phyloP scores from a whole-genome alignment of 148 eudicot species.

The Heliamphora exappendiculata region DNA sequence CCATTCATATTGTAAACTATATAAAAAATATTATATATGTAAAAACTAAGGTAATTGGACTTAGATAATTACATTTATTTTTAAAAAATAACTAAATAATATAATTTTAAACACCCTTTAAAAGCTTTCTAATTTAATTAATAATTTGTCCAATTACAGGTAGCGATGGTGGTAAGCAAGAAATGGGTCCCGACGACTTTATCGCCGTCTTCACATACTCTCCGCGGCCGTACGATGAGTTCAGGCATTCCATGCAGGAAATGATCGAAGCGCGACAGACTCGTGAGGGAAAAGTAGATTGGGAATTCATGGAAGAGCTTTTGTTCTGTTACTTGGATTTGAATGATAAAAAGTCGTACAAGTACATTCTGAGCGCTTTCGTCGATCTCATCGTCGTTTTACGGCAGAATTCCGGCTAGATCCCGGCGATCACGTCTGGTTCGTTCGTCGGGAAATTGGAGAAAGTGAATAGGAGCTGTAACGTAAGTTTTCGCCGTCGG shows the following conservation, averaged over 20 bases:
- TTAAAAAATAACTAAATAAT: no score
- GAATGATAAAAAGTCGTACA: constrained; percentile 56
- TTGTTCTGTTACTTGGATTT: constrained; percentile 58
- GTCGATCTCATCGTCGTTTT: constrained; percentile 43
- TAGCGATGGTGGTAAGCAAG: not conserved
- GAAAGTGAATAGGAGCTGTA: not conserved
- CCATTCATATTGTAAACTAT: no score
- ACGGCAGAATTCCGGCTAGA: constrained; percentile 19
- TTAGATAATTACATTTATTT: no score
- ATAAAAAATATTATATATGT: no score
- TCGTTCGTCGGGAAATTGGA: not conserved
- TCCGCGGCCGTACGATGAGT: constrained; percentile 53
- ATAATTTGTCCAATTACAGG: no score
- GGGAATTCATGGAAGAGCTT: constrained; percentile 77
- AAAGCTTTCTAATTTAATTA: no score
- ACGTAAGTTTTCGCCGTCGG: not conserved
- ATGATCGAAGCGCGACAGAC: constrained; percentile 44
- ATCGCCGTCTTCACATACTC: constrained; percentile 49
- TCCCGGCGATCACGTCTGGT: not conserved
- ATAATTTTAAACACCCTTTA: no score
- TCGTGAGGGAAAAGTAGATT: constrained; percentile 41
- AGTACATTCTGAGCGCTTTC: constrained; percentile 61
- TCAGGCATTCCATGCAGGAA: constrained; percentile 62
- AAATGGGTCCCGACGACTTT: constrained; percentile 34
- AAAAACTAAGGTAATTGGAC: no score